Evolutionary conservation across 345 rosid genomes (phyloP).

Genomic region (Corchorus capsularis): DNA sequence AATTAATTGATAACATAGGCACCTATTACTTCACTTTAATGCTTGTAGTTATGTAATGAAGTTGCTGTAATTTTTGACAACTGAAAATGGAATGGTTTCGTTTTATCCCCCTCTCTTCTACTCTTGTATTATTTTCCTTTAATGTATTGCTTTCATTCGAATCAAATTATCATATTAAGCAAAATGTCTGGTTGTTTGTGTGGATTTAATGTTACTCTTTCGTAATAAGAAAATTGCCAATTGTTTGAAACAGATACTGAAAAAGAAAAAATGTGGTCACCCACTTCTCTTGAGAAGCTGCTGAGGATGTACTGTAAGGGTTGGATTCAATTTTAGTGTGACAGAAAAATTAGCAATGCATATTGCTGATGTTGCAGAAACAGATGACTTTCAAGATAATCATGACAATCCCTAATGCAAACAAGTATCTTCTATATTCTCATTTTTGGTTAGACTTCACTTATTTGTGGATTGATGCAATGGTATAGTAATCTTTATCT

Average conservation of each 20-base stretch:
- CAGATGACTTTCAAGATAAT: slow-evolving; percentile 72
- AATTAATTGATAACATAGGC: no score
- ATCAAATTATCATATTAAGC: no score
- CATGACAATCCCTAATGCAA: slow-evolving; percentile 89
- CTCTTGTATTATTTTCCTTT: no score
- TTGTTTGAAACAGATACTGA: slow-evolving; percentile 73
- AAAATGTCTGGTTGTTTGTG: neutral
- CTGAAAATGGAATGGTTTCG: no score
- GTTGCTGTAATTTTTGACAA: no score
- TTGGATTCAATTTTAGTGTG: slow-evolving; percentile 70
- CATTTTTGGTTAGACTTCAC: slow-evolving; percentile 63
- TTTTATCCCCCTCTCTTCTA: no score
- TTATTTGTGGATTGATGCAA: slow-evolving; percentile 6
- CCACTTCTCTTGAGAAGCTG: slow-evolving; percentile 79
- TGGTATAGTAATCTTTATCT: neutral
- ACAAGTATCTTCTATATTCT: slow-evolving; percentile 63
- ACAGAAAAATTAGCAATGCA: slow-evolving; percentile 92
- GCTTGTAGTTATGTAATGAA: no score
- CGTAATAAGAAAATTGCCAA: neutral
- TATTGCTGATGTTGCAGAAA: slow-evolving; percentile 77
- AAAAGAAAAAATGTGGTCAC: slow-evolving; percentile 81
- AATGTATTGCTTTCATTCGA: no score
- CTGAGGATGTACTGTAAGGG: slow-evolving; percentile 92
- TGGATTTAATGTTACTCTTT: neutral
- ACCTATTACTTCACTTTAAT: no score